These are phyloP conservation scores for Flaveria trinervia DNA, from an alignment of 129 eudicot species.

Conservation along the genomic window DNA sequence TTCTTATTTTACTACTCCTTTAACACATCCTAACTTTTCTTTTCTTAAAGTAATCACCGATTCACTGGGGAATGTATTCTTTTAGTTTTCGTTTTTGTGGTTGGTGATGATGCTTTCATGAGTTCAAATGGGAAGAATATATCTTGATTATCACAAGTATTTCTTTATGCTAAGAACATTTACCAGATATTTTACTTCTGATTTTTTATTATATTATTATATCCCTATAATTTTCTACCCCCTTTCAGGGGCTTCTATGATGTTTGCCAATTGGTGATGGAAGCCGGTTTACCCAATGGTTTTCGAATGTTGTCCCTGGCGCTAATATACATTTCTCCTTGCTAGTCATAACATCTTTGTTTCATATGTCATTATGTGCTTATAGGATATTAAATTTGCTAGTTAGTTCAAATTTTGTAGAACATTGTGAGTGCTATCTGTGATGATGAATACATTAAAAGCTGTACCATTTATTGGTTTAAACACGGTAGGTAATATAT, in stretches of 20 bases:
- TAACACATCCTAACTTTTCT: background rate
- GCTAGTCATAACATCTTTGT: slow-evolving; percentile 1
- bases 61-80: no score
- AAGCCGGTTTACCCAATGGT: slow-evolving; percentile 93
- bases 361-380: background rate
- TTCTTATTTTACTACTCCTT: background rate
- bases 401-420: background rate
- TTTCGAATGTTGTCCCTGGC: slow-evolving; percentile 89
- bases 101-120: background rate
- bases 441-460: no score
- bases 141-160: background rate
- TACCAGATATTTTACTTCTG: background rate
- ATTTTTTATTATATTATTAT: slow-evolving; percentile 6
- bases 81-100: no score
- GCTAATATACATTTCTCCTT: slow-evolving; percentile 57
- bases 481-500: no score
- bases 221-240: background rate
- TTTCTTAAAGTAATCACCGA: background rate
- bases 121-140: slow-evolving; percentile 5
- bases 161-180: background rate
- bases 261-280: slow-evolving; percentile 92
- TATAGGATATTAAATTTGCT: slow-evolving; percentile 9
- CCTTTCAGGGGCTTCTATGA: slow-evolving; percentile 80
- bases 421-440: no score
- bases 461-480: no score